Conservation (phyloP, 345 rosid species). For the Sisymbrium irio region DNA sequence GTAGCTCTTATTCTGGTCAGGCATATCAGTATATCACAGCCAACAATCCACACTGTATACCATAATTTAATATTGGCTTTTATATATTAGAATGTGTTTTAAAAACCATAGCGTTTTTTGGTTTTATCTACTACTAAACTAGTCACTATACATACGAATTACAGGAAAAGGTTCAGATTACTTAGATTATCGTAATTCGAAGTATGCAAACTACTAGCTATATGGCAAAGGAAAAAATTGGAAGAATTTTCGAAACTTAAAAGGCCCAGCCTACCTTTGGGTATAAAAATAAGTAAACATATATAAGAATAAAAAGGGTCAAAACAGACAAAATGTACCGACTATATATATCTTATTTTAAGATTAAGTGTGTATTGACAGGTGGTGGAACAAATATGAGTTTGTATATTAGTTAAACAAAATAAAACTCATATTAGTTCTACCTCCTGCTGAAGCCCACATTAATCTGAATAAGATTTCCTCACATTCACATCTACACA, state of each 20-base stretch:
- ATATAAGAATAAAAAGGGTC: not conserved
- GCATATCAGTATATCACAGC: constrained; percentile 26
- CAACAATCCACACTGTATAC: not conserved
- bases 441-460: constrained; percentile 29
- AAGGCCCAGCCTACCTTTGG: not conserved
- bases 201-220: not conserved
- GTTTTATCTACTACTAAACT: too few species aligned
- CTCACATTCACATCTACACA: not conserved
- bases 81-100: not conserved
- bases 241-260: not conserved
- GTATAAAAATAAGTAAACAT: not conserved
- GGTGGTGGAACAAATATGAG: constrained; percentile 45
- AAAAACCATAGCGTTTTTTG: too few species aligned
- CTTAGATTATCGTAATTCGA: not conserved
- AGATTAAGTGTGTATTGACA: constrained; percentile 37
- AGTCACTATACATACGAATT: too few species aligned
- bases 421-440: constrained; percentile 37
- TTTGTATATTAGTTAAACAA: not conserved
- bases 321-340: not conserved
- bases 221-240: not conserved
- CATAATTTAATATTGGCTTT: not conserved
- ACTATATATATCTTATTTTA: constrained; percentile 2
- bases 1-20: constrained; percentile 29
- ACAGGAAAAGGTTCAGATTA: too few species aligned
- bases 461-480: constrained; percentile 26